Percentiles rank a stretch among this genome's conserved stretches.
Evolutionary conservation across 768 basidiomycete species (phyloP).

Genomic region (Lactarius hatsudake): DNA sequence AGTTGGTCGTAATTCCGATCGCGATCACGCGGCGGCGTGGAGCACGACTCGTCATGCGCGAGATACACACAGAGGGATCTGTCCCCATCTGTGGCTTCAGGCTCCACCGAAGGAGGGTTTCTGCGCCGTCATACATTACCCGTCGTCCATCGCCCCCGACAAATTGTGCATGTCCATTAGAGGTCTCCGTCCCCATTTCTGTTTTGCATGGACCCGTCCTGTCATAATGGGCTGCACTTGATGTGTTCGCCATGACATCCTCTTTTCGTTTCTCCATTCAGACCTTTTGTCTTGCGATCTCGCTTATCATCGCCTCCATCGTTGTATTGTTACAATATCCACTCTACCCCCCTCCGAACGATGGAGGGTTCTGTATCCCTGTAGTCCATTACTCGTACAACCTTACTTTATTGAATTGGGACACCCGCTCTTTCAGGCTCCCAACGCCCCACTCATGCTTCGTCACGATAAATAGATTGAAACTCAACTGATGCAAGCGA

Average conservation of each 20-base stretch:
- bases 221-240: conserved; percentile 12
- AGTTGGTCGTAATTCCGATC: neutral
- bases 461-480: neutral
- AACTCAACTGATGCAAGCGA: conserved; percentile 12
- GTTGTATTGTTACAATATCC: neutral
- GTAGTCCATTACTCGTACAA: neutral
- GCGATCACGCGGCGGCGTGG: neutral
- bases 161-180: neutral
- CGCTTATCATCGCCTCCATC: conserved; percentile 3
- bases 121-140: neutral
- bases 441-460: neutral
- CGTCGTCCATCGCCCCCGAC: neutral
- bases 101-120: neutral
- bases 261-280: neutral
- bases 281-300: neutral
- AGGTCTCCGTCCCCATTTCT: neutral
- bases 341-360: neutral
- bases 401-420: neutral
- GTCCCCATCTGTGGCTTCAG: neutral
- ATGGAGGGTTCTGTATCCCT: neutral
- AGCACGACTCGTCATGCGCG: too few species aligned
- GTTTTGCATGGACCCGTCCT: neutral
- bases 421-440: neutral
- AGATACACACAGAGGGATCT: neutral
- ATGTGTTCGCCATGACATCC: conserved; percentile 5